These are phyloP conservation scores for Pharus latifolius DNA, from an alignment of 176 grass and related monocot genomes.

Conservation along the genomic window DNA sequence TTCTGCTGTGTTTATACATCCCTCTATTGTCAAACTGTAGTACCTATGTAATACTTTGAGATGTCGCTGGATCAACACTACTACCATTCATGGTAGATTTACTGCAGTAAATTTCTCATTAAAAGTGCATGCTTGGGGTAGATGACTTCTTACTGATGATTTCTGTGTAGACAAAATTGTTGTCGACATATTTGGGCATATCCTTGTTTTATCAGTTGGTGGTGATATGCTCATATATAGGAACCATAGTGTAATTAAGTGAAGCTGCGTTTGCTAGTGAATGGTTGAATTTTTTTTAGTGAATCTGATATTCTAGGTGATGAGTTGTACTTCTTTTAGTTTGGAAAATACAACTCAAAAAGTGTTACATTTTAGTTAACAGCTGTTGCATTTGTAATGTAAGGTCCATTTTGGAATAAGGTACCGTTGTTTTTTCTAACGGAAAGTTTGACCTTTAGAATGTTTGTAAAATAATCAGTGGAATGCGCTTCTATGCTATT, in stretches of 20 bases:
- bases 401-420: too few relatives aligned
- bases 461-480: too few relatives aligned
- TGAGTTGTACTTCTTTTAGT: not conserved
- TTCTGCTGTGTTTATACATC: constrained; percentile 24
- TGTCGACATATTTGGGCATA: too few relatives aligned
- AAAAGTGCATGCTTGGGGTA: constrained; percentile 2
- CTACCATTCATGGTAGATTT: constrained; percentile 23
- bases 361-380: not conserved
- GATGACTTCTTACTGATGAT: not conserved
- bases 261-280: too few relatives aligned
- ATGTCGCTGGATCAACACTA: not conserved
- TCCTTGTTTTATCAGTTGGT: too few relatives aligned
- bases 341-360: not conserved
- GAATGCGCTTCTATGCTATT: too few relatives aligned
- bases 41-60: constrained; percentile 15
- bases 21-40: constrained; percentile 21
- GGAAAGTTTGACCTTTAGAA: too few relatives aligned
- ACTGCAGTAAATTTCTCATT: constrained; percentile 21
- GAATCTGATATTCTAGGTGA: too few relatives aligned
- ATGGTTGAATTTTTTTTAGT: too few relatives aligned
- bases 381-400: not conserved
- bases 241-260: too few relatives aligned
- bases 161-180: not conserved
- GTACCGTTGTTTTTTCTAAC: too few relatives aligned
- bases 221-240: too few relatives aligned